A percentile compares a stretch with the other conserved stretches of the same genome.
These are phyloP conservation scores for Kwoniella mangroviensis DNA, from an alignment of 768 basidiomycete genomes.

Conservation along the genomic window DNA sequence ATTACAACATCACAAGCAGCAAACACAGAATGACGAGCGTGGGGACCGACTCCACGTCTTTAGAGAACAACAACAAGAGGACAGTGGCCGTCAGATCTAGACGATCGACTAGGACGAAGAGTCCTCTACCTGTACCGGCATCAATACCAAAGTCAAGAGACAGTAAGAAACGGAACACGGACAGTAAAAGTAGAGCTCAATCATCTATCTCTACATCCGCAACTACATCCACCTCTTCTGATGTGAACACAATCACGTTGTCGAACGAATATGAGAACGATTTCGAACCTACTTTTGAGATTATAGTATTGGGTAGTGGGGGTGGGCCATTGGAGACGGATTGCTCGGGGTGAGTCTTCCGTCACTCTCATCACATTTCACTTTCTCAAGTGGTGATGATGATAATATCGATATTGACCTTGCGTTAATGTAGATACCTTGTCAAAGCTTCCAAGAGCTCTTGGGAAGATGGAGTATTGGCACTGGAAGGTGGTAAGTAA, in stretches of 20 bases:
- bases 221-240: too few species aligned
- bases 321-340: constrained; percentile 91
- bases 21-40: neutral
- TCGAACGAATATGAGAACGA: neutral
- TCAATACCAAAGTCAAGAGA: too few species aligned
- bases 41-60: too few species aligned
- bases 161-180: too few species aligned
- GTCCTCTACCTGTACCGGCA: neutral
- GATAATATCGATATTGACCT: neutral
- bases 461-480: constrained; percentile 83
- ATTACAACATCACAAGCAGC: neutral
- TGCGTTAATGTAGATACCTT: constrained; percentile 69
- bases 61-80: neutral
- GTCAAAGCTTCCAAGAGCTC: constrained; percentile 69
- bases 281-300: constrained; percentile 51
- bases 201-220: too few species aligned
- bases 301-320: constrained; percentile 67
- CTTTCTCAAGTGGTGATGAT: too few species aligned
- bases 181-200: too few species aligned
- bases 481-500: constrained; percentile 80
- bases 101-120: neutral
- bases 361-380: neutral
- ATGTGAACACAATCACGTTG: neutral
- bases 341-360: constrained; percentile 72
- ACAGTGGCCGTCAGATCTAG: neutral